Conservation (phyloP, 2,329 filamentous ascomycete species). For the Beauveria australis region DNA sequence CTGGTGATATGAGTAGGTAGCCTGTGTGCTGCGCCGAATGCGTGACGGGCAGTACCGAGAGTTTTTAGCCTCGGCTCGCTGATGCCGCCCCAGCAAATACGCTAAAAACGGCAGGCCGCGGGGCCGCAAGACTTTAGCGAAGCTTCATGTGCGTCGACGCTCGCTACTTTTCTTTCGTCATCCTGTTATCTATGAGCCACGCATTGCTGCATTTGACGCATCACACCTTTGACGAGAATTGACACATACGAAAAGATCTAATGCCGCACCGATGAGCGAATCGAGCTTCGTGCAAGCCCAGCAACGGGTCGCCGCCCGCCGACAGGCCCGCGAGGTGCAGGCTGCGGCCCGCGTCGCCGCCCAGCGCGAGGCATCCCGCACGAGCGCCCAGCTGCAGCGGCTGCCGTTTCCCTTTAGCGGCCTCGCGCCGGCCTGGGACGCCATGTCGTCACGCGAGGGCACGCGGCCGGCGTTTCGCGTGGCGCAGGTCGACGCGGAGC, state of each 20-base stretch:
- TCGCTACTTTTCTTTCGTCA: not conserved
- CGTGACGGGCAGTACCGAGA: not conserved
- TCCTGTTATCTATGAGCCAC: not conserved
- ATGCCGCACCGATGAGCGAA: slow-evolving; percentile 35
- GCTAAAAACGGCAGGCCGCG: slow-evolving; percentile 8
- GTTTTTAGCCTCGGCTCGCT: slow-evolving; percentile 8
- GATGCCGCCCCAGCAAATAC: slow-evolving; percentile 3
- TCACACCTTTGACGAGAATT: not conserved
- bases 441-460: slow-evolving; percentile 64
- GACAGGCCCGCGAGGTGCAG: slow-evolving; percentile 64
- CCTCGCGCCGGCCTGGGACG: slow-evolving; percentile 58
- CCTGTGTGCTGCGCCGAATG: not conserved
- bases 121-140: not conserved
- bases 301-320: slow-evolving; percentile 73
- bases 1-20: not conserved
- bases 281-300: slow-evolving; percentile 81
- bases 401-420: slow-evolving; percentile 56
- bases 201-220: not conserved
- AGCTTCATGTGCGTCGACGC: slow-evolving; percentile 1
- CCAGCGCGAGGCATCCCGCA: slow-evolving; percentile 43
- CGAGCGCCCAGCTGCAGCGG: slow-evolving; percentile 45
- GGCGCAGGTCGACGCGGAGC: slow-evolving; percentile 89
- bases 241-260: slow-evolving; percentile 1
- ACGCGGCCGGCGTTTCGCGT: slow-evolving; percentile 84
- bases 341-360: slow-evolving; percentile 47